These are phyloP conservation scores for Fusarium sp. DNA, from an alignment of 2,329 filamentous ascomycete genomes.

Conservation along the genomic window DNA sequence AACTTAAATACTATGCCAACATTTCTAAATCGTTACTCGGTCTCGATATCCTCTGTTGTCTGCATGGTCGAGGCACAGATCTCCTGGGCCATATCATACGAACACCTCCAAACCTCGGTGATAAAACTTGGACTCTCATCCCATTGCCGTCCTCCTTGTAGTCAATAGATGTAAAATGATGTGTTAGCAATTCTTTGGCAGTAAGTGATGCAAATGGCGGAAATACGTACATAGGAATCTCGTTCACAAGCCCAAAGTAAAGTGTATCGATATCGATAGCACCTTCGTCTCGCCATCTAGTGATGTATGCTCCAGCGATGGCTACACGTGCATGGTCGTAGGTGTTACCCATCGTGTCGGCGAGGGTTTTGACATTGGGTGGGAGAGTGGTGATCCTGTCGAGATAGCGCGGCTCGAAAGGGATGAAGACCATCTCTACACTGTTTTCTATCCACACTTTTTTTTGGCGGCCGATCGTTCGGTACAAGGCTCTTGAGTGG, in stretches of 20 bases:
- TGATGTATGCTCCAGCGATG: neutral
- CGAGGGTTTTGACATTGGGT: neutral
- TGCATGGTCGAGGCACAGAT: neutral
- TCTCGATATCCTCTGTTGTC: too few relatives aligned
- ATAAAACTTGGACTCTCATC: neutral
- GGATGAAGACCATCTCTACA: neutral
- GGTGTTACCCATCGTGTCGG: neutral
- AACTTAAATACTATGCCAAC: too few relatives aligned
- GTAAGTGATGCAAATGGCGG: neutral
- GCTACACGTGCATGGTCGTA: too few relatives aligned
- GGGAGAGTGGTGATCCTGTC: neutral
- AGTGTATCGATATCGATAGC: neutral
- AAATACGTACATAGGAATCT: neutral
- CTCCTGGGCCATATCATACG: neutral
- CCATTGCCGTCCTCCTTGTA: neutral
- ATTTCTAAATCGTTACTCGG: too few relatives aligned
- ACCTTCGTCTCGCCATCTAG: neutral
- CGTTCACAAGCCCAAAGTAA: neutral
- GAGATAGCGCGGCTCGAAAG: neutral
- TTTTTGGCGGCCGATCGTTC: rapidly evolving
- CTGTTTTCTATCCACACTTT: neutral
- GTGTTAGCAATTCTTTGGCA: neutral
- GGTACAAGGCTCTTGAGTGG: neutral
- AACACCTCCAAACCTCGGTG: neutral
- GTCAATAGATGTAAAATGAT: neutral